Evolutionary conservation across 192 early-diverging fungal species (phyloP), one percentile per base, ranked within the genome.

Genomic region (Backusella tarrabulga): DNA sequence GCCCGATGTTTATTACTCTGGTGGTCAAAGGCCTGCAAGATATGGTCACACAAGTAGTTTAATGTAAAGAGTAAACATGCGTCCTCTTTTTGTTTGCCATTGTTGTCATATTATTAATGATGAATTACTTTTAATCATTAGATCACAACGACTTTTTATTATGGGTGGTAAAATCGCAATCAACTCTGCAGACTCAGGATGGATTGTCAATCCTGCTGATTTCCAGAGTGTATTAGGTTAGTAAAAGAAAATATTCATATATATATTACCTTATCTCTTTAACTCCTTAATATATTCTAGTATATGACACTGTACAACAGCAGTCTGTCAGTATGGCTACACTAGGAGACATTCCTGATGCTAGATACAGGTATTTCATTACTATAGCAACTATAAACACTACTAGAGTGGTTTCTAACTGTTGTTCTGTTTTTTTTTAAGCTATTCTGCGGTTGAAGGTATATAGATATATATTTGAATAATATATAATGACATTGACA

Each of bases 161-260:
- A 23, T 77, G 12, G 76, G 76, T 50, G 76, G 76, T 9, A 72
- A 77, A 66, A 26, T 54, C 5, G 41, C 36, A 17, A n/a, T 70
- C 15, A 72, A 26, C 63, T n/a, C 44, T 19, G 38, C 9, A 36
- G 60, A 56, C 26, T 42, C 34, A 38, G 35, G 32, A 4, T 71
- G 50, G 70, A 72, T 77, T n/a, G 38, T 60, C 12, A 52, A 6
- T 29, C 21, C 36, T 36, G 70, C 67, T 8, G 76, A 44, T 63
- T 77, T 77, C 19, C 69, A 66, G 38, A 77, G 76, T 67, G 40
- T 77, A 29, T 46, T 77, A 42, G 56, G 70, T 72, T 71, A 71
- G 29, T 68, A 21, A 29, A n/a, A n/a, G 46, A 50, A 50, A 50
- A 7, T 32, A 32, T 32, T 32, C 32, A 14, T 3, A 44, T 14